Evolutionary conservation across 495 filamentous ascomycete genomes (phyloP).

Genomic region (Cercophora scortea): DNA sequence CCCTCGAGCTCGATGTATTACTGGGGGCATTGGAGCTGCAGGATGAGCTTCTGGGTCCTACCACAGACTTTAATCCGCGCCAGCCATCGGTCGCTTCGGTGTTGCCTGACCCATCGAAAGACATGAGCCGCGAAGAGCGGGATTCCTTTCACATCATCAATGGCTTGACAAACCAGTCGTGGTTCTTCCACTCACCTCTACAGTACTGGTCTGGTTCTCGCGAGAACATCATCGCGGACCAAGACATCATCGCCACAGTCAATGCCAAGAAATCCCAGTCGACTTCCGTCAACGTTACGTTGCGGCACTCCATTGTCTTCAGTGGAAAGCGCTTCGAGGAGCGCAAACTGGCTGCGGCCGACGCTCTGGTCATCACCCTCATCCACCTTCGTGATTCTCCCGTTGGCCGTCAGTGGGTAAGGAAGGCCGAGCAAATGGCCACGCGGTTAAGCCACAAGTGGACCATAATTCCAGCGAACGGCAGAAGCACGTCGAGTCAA

Average conservation of each 20-base stretch:
- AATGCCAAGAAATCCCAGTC: constrained; percentile 45
- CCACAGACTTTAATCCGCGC: constrained; percentile 42
- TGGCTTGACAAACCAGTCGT: constrained; percentile 43
- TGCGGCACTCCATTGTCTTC: constrained; percentile 67
- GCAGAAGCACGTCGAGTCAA: constrained; percentile 39
- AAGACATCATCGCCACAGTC: constrained; percentile 55
- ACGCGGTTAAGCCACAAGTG: constrained; percentile 36
- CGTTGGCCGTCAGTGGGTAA: constrained; percentile 52
- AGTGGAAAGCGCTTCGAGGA: constrained; percentile 63
- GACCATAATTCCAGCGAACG: constrained; percentile 53
- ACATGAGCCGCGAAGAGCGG: constrained; percentile 32
- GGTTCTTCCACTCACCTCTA: constrained; percentile 65
- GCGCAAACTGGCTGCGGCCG: constrained; percentile 52
- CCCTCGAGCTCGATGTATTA: constrained; percentile 53
- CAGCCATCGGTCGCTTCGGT: constrained; percentile 8
- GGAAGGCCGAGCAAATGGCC: constrained; percentile 41
- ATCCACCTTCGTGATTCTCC: constrained; percentile 54
- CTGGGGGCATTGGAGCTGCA: constrained; percentile 56
- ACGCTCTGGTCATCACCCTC: constrained; percentile 66
- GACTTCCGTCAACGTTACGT: constrained; percentile 57
- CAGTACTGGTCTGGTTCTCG: constrained; percentile 65
- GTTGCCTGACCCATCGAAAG: constrained; percentile 8
- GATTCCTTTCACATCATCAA: constrained; percentile 44
- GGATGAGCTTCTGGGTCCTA: constrained; percentile 47
- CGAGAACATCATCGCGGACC: constrained; percentile 45